A percentile compares a stretch with the other conserved stretches of the same genome.
Evolutionary conservation across 768 basidiomycete species (phyloP).

Genomic region (Amanita rimosa): DNA sequence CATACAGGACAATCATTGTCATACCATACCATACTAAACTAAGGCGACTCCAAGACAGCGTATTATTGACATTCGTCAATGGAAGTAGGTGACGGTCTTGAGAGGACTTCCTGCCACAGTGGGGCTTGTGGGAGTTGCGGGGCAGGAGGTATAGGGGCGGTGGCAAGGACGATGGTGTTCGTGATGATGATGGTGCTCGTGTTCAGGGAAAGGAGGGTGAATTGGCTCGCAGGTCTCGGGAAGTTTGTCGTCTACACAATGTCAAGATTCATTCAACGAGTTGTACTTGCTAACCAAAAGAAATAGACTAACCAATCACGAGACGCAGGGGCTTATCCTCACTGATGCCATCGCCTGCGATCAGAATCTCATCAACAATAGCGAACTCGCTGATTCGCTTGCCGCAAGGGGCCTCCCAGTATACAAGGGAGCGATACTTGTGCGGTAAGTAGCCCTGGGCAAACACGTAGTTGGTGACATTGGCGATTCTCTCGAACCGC

Average conservation of each 20-base stretch:
- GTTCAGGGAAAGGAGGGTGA: not conserved
- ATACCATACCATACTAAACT: not conserved
- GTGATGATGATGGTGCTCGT: not conserved
- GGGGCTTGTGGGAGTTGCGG: not conserved
- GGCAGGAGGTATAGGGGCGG: not conserved
- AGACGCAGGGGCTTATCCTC: constrained; percentile 26
- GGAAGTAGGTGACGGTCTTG: not conserved
- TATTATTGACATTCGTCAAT: not conserved
- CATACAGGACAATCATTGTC: not conserved
- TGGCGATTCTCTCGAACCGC: constrained; percentile 28
- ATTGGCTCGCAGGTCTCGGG: not conserved
- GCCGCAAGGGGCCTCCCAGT: constrained; percentile 30
- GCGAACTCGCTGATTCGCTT: constrained; percentile 17
- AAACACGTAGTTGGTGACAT: constrained; percentile 39
- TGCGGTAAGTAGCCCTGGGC: constrained; percentile 23
- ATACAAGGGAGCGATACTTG: constrained; percentile 24
- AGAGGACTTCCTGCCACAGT: not conserved
- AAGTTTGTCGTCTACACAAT: not conserved
- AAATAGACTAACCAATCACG: constrained; percentile 20
- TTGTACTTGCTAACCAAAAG: constrained; percentile 11
- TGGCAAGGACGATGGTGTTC: not conserved
- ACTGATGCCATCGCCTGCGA: constrained; percentile 19
- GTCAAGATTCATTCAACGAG: not conserved
- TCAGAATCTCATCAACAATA: constrained; percentile 16
- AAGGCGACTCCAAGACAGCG: not conserved